phyloP scores from a whole-genome alignment of 1,284 basidiomycete genomes.

The Cutaneotrichosporon cutaneum region DNA sequence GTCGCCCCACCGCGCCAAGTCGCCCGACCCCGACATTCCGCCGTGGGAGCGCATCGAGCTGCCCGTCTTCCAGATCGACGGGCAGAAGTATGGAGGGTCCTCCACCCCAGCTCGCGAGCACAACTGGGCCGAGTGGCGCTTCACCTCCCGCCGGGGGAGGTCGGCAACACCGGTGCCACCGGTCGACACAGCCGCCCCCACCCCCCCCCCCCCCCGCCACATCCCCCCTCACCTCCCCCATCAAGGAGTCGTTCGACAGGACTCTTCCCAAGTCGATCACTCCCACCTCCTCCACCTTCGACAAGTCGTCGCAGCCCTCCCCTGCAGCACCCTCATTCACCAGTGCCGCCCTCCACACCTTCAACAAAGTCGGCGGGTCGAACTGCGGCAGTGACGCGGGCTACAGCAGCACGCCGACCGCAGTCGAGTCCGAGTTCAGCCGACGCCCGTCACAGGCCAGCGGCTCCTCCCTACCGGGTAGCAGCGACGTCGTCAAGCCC shows the following conservation, averaged over 20 bases:
- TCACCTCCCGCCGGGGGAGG: slow-evolving; percentile 32
- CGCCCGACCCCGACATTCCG: slow-evolving; percentile 32
- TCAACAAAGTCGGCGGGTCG: not conserved
- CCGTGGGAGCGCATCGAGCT: slow-evolving; percentile 53
- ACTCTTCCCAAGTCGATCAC: not conserved
- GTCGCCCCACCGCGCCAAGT: not conserved
- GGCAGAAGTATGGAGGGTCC: slow-evolving; percentile 45
- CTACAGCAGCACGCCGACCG: not conserved
- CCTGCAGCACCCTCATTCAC: slow-evolving; percentile 3
- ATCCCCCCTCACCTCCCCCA: slow-evolving; percentile 10
- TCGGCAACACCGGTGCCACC: slow-evolving; percentile 21
- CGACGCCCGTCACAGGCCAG: not conserved
- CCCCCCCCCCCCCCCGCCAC: not conserved
- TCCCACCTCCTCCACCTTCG: slow-evolving; percentile 4
- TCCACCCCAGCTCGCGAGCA: slow-evolving; percentile 8
- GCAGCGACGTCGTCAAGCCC: not conserved
- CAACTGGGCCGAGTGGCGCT: slow-evolving; percentile 42
- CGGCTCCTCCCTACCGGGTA: not conserved
- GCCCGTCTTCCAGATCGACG: slow-evolving; percentile 51
- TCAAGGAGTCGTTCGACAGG: slow-evolving; percentile 7
- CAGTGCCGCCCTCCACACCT: not conserved
- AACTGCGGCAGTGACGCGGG: not conserved
- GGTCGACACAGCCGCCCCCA: too few species aligned
- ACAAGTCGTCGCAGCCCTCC: slow-evolving; percentile 1
- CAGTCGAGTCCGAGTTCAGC: not conserved